These are phyloP conservation scores for Lineolata rhizophorae DNA, from an alignment of 495 filamentous ascomycete genomes.

Conservation along the genomic window DNA sequence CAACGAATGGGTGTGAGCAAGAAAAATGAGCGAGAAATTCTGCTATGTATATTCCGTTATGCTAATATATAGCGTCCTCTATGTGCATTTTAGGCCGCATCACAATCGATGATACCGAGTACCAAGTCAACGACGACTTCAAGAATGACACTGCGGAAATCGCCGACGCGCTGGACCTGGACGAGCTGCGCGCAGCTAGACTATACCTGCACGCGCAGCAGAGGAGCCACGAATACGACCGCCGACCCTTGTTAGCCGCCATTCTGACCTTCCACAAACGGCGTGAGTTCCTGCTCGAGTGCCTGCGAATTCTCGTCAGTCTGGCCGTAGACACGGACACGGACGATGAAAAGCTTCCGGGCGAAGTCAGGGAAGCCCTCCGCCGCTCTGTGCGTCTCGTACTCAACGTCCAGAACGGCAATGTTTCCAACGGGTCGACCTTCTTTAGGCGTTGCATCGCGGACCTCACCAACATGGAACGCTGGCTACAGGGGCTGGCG, in stretches of 20 bases:
- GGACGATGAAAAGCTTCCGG: slow-evolving; percentile 20
- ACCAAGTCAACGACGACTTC: slow-evolving; percentile 70
- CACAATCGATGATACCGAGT: slow-evolving; percentile 44
- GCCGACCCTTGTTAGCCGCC: slow-evolving; percentile 45
- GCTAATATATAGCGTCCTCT: slow-evolving; percentile 1
- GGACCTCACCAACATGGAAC: slow-evolving; percentile 50
- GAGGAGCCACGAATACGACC: slow-evolving; percentile 39
- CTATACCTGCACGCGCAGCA: slow-evolving; percentile 47
- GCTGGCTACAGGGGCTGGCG: slow-evolving; percentile 43
- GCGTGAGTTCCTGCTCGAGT: slow-evolving; percentile 58
- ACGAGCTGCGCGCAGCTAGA: slow-evolving; percentile 64
- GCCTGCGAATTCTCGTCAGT: slow-evolving; percentile 52
- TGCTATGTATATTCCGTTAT: neutral
- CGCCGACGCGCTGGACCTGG: slow-evolving; percentile 69
- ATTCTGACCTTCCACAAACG: slow-evolving; percentile 70
- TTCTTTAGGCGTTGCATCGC: slow-evolving; percentile 48
- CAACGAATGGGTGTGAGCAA: no score
- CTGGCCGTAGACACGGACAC: slow-evolving; percentile 33
- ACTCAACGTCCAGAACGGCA: neutral
- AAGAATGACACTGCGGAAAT: slow-evolving; percentile 54
- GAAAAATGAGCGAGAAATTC: no score
- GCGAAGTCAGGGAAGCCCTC: slow-evolving; percentile 21
- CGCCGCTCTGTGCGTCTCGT: neutral
- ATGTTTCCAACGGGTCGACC: slow-evolving; percentile 9
- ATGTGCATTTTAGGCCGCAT: slow-evolving; percentile 36